Conservation (phyloP, 768 basidiomycete species). For the Rhizopogon salebrosus region DNA sequence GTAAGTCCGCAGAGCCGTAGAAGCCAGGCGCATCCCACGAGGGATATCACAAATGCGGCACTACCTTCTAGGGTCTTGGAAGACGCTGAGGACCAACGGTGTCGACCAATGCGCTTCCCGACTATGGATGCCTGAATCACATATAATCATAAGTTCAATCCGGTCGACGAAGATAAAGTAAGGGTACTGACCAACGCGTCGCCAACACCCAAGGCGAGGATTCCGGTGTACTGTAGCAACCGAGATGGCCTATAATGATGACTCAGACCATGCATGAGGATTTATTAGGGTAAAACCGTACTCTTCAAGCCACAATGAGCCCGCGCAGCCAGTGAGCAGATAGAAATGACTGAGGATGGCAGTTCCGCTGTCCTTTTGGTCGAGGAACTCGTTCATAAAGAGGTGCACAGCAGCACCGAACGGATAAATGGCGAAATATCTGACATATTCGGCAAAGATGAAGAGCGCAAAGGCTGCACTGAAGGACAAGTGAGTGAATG, state of each 20-base stretch:
- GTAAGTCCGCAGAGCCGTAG: constrained; percentile 67
- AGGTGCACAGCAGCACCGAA: constrained; percentile 90
- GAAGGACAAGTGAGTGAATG: constrained; percentile 93
- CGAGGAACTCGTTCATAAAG: constrained; percentile 97
- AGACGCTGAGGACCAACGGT: constrained; percentile 80
- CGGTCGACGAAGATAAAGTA: not conserved
- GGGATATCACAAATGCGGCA: constrained; percentile 69
- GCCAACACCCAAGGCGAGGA: constrained; percentile 85
- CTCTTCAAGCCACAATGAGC: constrained; percentile 92
- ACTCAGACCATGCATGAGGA: constrained; percentile 2
- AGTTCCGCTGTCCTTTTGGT: constrained; percentile 90
- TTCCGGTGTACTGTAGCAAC: constrained; percentile 74
- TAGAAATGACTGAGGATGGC: constrained; percentile 98
- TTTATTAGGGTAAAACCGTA: constrained; percentile 11
- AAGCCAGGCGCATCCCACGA: constrained; percentile 63
- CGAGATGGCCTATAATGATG: constrained; percentile 34
- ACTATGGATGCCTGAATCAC: constrained; percentile 82
- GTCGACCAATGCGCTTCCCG: constrained; percentile 75
- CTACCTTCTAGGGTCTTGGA: constrained; percentile 92
- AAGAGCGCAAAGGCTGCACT: constrained; percentile 93
- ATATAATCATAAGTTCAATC: not conserved
- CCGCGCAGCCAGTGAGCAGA: constrained; percentile 90
- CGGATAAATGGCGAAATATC: constrained; percentile 97
- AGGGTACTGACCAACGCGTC: constrained; percentile 74
- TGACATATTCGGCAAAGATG: constrained; percentile 94